phyloP scores from a whole-genome alignment of 306 rosid species.

The Cucumis sativus region DNA sequence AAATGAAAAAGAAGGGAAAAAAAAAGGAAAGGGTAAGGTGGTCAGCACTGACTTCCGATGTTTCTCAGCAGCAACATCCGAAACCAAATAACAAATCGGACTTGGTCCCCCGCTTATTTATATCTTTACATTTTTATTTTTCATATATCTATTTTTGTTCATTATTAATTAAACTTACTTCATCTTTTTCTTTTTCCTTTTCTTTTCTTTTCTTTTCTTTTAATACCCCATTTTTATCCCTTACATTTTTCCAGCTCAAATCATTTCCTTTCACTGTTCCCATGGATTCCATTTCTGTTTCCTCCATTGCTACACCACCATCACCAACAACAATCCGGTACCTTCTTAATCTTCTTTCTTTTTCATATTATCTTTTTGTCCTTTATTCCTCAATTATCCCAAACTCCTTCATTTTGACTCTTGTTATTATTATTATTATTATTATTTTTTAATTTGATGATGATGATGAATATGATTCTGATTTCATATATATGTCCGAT shows the following conservation, averaged over 20 bases:
- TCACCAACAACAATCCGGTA: background rate
- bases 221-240: background rate
- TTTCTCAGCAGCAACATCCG: slow-evolving; percentile 59
- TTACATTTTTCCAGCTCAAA: background rate
- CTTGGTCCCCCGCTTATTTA: background rate
- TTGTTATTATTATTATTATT: too few species aligned
- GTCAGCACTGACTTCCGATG: slow-evolving; percentile 75
- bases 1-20: background rate
- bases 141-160: background rate
- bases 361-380: background rate
- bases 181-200: background rate
- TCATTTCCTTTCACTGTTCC: background rate
- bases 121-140: background rate
- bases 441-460: too few species aligned
- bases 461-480: background rate
- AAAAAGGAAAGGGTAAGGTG: slow-evolving; percentile 17
- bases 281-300: slow-evolving; percentile 7
- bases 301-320: background rate
- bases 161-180: too few species aligned
- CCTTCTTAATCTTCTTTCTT: background rate
- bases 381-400: background rate
- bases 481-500: background rate
- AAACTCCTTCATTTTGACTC: background rate
- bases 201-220: background rate
- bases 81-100: slow-evolving; percentile 35